A percentile compares a stretch with the other conserved stretches of the same genome.
phyloP scores from a whole-genome alignment of 805 yeast species.

The Debaryomyces maramus region DNA sequence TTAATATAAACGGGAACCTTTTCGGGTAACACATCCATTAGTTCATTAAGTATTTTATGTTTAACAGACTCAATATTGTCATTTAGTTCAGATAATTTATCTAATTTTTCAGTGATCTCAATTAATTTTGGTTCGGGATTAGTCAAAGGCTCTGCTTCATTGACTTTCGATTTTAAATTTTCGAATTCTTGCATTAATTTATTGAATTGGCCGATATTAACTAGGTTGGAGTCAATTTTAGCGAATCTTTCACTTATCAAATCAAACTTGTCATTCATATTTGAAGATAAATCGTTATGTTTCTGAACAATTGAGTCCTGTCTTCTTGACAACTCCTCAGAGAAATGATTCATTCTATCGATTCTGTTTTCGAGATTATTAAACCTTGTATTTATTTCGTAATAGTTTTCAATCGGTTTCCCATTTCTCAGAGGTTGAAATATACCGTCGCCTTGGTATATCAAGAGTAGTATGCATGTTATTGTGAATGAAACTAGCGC shows the following conservation, averaged over 20 bases:
- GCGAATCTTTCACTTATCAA: constrained; percentile 13
- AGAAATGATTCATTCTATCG: constrained; percentile 14
- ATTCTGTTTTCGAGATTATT: constrained; percentile 12
- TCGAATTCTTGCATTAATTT: constrained; percentile 13
- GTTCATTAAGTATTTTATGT: constrained; percentile 16
- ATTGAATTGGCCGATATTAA: constrained; percentile 6
- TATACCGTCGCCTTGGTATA: constrained; percentile 1
- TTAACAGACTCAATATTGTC: constrained; percentile 15
- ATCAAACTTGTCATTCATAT: constrained; percentile 18
- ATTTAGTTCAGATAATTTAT: constrained; percentile 13
- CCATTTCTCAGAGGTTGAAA: background rate
- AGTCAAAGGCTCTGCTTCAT: constrained; percentile 7
- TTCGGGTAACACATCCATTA: constrained; percentile 26
- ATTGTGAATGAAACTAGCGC: constrained; percentile 4
- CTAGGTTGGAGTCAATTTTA: constrained; percentile 5
- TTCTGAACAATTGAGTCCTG: constrained; percentile 20
- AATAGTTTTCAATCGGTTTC: constrained; percentile 8
- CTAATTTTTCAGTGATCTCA: constrained; percentile 16
- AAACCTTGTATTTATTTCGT: constrained; percentile 15
- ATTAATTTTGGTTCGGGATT: constrained; percentile 14
- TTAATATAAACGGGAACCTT: constrained; percentile 33
- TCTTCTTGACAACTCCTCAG: constrained; percentile 16
- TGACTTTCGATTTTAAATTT: constrained; percentile 12
- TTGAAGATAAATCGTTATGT: constrained; percentile 13
- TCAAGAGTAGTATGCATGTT: background rate